A percentile compares a stretch with the other conserved stretches of the same genome.
Conservation (phyloP, 1,284 basidiomycete genomes). For the Irpex sp. region DNA sequence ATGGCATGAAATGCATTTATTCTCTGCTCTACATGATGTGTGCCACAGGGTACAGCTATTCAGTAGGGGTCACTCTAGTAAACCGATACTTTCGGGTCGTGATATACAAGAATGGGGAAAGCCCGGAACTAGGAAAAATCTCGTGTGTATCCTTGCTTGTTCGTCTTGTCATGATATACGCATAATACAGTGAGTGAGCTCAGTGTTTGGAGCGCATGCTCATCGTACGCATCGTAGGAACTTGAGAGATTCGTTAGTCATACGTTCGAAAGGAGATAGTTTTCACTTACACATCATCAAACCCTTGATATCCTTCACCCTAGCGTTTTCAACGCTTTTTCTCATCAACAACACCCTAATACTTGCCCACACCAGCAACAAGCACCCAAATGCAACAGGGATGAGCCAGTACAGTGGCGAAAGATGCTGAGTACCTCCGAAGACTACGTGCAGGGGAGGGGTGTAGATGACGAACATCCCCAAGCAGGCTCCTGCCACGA, state of each 20-base stretch:
- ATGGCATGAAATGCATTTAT: neutral
- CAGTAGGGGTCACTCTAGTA: no score
- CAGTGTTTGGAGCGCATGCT: conserved; percentile 47
- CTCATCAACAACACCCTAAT: conserved; percentile 51
- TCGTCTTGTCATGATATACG: neutral
- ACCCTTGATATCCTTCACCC: conserved; percentile 60
- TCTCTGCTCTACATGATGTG: neutral
- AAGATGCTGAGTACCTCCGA: conserved; percentile 52
- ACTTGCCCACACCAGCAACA: conserved; percentile 56
- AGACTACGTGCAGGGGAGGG: conserved; percentile 62
- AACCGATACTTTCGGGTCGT: neutral
- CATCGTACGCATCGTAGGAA: conserved; percentile 65
- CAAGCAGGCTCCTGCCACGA: conserved; percentile 53
- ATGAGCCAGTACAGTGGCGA: conserved; percentile 67
- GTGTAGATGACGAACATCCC: conserved; percentile 67
- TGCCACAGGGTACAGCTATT: no score
- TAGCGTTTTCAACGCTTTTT: conserved; percentile 47
- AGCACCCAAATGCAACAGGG: conserved; percentile 51
- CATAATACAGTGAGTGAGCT: neutral
- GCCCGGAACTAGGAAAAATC: neutral
- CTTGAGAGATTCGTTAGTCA: conserved; percentile 23
- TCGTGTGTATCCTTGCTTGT: neutral
- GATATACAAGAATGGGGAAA: no score
- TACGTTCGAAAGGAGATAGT: neutral
- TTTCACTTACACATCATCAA: conserved; percentile 61